Evolutionary conservation across 2,329 filamentous ascomycete species (phyloP).

Genomic region (Pseudogymnoascus sp.): DNA sequence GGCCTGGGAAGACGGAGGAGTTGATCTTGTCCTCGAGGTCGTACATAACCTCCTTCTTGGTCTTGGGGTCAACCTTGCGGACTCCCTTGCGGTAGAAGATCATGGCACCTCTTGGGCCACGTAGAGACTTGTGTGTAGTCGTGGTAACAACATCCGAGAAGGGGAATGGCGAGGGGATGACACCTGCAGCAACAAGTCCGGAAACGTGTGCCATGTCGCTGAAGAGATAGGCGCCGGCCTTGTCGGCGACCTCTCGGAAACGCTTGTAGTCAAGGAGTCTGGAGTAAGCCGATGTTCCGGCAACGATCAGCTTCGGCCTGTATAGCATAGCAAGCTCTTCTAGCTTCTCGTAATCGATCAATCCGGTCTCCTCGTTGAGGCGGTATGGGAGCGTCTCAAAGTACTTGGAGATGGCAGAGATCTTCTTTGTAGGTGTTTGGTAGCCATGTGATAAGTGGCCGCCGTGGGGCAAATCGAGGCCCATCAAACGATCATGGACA

Average conservation of each 20-base stretch:
- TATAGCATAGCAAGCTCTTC: slow-evolving; percentile 83
- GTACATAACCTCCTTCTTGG: slow-evolving; percentile 76
- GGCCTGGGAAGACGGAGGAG: slow-evolving; percentile 91
- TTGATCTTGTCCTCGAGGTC: slow-evolving; percentile 93
- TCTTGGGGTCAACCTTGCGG: slow-evolving; percentile 60
- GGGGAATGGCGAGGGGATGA: slow-evolving; percentile 81
- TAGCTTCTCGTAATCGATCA: slow-evolving; percentile 90
- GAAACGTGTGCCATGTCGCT: slow-evolving; percentile 98
- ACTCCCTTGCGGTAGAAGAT: slow-evolving; percentile 98
- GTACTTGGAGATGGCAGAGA: slow-evolving; percentile 97
- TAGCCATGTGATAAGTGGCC: slow-evolving; percentile 60
- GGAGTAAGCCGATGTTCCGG: slow-evolving; percentile 92
- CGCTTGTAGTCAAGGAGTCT: slow-evolving; percentile 89
- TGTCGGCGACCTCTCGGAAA: slow-evolving; percentile 85
- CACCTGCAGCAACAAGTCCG: slow-evolving; percentile 83
- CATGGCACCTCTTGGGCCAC: slow-evolving; percentile 90
- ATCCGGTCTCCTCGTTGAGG: slow-evolving; percentile 77
- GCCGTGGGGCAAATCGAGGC: slow-evolving; percentile 28
- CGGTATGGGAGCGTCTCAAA: slow-evolving; percentile 97
- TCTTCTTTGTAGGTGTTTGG: slow-evolving; percentile 88
- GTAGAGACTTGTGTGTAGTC: slow-evolving; percentile 94
- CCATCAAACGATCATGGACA: slow-evolving; percentile 93
- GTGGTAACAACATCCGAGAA: slow-evolving; percentile 94
- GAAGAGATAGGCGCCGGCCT: slow-evolving; percentile 84
- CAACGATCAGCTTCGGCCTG: slow-evolving; percentile 90